Evolutionary conservation across 1,139 yeast species (phyloP), one percentile per base, ranked within the genome.

Genomic region (Debaryomyces fabryi): DNA sequence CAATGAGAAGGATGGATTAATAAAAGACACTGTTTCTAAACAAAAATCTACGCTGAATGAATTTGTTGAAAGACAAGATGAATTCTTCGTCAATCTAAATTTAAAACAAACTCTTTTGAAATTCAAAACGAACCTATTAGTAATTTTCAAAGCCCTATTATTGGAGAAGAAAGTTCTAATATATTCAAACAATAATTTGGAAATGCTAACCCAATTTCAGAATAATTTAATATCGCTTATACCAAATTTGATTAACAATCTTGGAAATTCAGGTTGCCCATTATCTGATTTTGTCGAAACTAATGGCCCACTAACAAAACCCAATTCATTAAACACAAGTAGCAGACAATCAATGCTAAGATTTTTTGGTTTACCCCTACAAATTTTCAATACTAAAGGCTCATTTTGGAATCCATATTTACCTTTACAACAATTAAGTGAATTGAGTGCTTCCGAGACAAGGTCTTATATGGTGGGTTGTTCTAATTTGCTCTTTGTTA

Each of bases 401-500:
- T 90, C 96, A 3, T 79, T 92, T 54, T 92, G 96, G 77, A 87
- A 88, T 56, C 98, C 99, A 0, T 93, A 92, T 65, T 79, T 92
- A 20, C 96, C 99, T 0, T 71, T 93, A 46, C 99, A 92, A 65
- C 98, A 92, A 62, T 72, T 93, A 49, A 87, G 86, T 48, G 92
- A 88, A 57, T 72, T 93, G 47, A 76, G 75, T 34, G 76, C 79
- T 29, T 72, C 76, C 1, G 80, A 76, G 40, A 79, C 92, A 0
- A 72, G 78, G 47, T 85, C 83, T 62, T 93, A 83, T 56, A 74
- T 90, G 68, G 81, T 90, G 47, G 99, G 99, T 0, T 86, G 96
- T 44, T 91, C 98, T 8, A 93, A 93, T 65, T 83, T 91, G 33
- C 71, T 93, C 42, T 74, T 93, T 46, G 72, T 88, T 39, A 86